Evolutionary conservation across 2,329 filamentous ascomycete genomes (phyloP).

Genomic region (Helicocarpus griseus): DNA sequence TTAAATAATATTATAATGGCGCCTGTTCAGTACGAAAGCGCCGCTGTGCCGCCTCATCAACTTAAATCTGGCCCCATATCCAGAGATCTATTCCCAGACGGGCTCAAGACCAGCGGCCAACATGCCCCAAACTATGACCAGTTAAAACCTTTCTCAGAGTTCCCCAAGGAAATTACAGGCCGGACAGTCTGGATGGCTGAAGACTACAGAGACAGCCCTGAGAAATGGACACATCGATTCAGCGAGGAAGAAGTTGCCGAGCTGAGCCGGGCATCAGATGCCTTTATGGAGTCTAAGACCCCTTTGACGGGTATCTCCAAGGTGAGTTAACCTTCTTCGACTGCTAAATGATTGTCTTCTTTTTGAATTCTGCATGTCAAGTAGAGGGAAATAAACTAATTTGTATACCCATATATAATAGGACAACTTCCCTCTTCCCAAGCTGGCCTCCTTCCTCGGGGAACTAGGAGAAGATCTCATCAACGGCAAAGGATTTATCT

Average conservation of each 20-base stretch:
- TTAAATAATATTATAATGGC: constrained; percentile 9
- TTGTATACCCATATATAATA: constrained; percentile 13
- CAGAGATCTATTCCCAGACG: constrained; percentile 49
- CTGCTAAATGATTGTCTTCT: not conserved
- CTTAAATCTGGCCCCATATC: constrained; percentile 4
- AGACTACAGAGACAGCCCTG: constrained; percentile 53
- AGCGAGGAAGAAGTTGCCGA: constrained; percentile 57
- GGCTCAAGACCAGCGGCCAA: constrained; percentile 61
- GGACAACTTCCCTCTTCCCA: constrained; percentile 53
- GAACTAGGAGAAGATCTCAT: constrained; percentile 57
- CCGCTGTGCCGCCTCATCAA: constrained; percentile 3
- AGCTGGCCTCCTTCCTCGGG: constrained; percentile 44
- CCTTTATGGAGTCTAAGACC: constrained; percentile 54
- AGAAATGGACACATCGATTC: constrained; percentile 65
- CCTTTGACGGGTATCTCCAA: constrained; percentile 64
- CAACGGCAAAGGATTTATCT: constrained; percentile 79
- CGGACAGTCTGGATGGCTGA: constrained; percentile 62
- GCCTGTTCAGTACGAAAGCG: constrained; percentile 11
- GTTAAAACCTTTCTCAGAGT: constrained; percentile 57
- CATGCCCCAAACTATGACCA: constrained; percentile 57
- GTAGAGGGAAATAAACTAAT: not conserved
- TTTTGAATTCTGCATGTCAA: not conserved
- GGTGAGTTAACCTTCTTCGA: constrained; percentile 22
- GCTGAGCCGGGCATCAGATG: constrained; percentile 56
- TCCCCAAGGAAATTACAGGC: constrained; percentile 61